phyloP scores from a whole-genome alignment of 768 basidiomycete species.

The Amanita molliuscula region DNA sequence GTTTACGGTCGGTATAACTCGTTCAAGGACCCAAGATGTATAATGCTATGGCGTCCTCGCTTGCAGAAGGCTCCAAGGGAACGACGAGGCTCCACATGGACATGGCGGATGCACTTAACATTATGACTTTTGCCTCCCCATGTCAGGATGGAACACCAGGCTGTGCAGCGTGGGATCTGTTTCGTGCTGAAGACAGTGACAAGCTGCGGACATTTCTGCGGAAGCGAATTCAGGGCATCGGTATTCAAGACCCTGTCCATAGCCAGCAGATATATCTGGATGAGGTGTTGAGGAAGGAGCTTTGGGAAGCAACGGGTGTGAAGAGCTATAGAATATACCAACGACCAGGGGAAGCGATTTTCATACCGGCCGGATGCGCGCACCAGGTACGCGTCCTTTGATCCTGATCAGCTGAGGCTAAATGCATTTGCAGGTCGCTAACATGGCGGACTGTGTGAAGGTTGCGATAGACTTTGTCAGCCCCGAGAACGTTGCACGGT shows the following conservation, averaged over 20 bases:
- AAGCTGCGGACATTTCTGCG: constrained; percentile 67
- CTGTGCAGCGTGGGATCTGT: constrained; percentile 89
- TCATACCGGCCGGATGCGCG: constrained; percentile 90
- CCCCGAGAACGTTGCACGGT: constrained; percentile 83
- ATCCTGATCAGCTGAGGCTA: background rate
- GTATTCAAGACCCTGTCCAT: constrained; percentile 73
- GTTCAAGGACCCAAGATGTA: constrained; percentile 87
- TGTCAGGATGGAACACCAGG: constrained; percentile 56
- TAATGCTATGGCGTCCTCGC: constrained; percentile 72
- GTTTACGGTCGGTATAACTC: constrained; percentile 1
- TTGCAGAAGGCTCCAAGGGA: constrained; percentile 61
- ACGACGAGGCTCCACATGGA: constrained; percentile 90
- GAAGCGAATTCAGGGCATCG: constrained; percentile 36
- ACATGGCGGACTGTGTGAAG: constrained; percentile 92
- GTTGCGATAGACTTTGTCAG: constrained; percentile 93
- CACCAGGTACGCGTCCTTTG: constrained; percentile 51
- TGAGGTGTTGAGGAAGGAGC: constrained; percentile 47
- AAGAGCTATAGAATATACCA: constrained; percentile 82
- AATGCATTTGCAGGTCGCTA: constrained; percentile 55
- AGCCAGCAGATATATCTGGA: constrained; percentile 85
- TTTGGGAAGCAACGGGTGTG: constrained; percentile 61
- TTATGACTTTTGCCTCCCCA: constrained; percentile 68
- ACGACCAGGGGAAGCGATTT: constrained; percentile 84
- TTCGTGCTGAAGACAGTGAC: constrained; percentile 71
- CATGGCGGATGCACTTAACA: constrained; percentile 88